phyloP scores from a whole-genome alignment of 2,329 filamentous ascomycete genomes.

The Cytospora mali region DNA sequence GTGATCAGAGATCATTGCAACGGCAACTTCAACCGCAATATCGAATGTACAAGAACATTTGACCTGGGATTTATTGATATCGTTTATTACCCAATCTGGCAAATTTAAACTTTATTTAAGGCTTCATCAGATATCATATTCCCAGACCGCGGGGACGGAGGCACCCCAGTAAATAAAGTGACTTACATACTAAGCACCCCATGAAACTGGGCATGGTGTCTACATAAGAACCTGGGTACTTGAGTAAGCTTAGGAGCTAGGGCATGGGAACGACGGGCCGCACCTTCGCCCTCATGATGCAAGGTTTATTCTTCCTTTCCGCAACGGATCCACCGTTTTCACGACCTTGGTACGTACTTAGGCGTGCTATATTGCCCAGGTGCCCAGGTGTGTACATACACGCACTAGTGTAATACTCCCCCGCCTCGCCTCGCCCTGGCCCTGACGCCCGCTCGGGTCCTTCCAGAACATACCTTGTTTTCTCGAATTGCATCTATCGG shows the following conservation, averaged over 20 bases:
- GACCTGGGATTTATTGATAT: background rate
- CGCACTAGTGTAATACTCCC: no score
- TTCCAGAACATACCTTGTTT: background rate
- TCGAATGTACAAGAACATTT: background rate
- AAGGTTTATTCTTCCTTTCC: no score
- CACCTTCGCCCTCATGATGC: background rate
- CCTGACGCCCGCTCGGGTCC: background rate
- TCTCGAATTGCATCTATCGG: background rate
- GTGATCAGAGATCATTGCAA: background rate
- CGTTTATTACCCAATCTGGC: no score
- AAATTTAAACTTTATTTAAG: background rate
- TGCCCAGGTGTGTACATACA: no score
- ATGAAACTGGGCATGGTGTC: background rate
- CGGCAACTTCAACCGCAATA: background rate
- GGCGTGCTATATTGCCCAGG: no score
- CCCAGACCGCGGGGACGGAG: background rate
- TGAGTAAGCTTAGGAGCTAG: background rate
- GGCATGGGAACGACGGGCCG: background rate
- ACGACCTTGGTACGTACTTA: no score
- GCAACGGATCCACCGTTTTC: no score
- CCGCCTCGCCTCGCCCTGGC: no score
- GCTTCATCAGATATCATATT: background rate
- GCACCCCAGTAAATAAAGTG: background rate
- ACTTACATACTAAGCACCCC: background rate
- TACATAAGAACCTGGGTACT: no score